Evolutionary conservation across 2,329 filamentous ascomycete genomes (phyloP).

Genomic region (Magnaporthales sp.): DNA sequence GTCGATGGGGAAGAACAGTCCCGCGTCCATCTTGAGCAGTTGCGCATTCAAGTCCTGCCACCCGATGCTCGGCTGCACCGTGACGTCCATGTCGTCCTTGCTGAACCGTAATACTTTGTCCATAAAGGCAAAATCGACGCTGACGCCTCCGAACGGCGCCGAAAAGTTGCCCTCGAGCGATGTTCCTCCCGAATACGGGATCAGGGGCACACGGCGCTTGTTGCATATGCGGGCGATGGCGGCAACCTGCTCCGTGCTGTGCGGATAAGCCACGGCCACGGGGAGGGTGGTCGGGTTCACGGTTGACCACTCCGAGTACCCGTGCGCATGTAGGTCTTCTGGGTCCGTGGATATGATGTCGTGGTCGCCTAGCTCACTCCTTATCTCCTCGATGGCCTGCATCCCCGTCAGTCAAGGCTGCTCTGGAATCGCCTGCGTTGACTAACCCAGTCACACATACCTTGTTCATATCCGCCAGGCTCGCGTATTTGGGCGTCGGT

Average conservation of each 20-base stretch:
- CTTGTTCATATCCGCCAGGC: constrained; percentile 23
- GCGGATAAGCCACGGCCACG: constrained; percentile 56
- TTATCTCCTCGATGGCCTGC: constrained; percentile 49
- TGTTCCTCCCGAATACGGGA: constrained; percentile 78
- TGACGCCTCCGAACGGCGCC: constrained; percentile 77
- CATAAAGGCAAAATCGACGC: constrained; percentile 85
- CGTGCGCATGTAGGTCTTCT: constrained; percentile 52
- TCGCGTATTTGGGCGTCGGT: constrained; percentile 27
- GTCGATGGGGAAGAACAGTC: constrained; percentile 86
- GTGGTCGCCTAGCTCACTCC: constrained; percentile 32
- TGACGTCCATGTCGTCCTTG: constrained; percentile 83
- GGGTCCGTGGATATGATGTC: constrained; percentile 55
- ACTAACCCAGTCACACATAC: constrained; percentile 7
- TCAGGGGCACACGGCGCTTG: constrained; percentile 73
- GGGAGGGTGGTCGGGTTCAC: constrained; percentile 51
- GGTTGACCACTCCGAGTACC: constrained; percentile 61
- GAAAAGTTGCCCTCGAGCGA: constrained; percentile 88
- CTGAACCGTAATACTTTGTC: constrained; percentile 72
- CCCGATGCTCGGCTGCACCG: constrained; percentile 84
- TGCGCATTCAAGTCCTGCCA: constrained; percentile 83
- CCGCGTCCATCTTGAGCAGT: constrained; percentile 57
- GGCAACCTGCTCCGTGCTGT: constrained; percentile 51
- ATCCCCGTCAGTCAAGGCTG: not conserved
- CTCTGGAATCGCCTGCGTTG: not conserved
- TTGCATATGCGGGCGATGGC: constrained; percentile 60